Base-by-base conservation (phyloP, 257 asterid genomes). In the Petrea volubilis region DNA sequence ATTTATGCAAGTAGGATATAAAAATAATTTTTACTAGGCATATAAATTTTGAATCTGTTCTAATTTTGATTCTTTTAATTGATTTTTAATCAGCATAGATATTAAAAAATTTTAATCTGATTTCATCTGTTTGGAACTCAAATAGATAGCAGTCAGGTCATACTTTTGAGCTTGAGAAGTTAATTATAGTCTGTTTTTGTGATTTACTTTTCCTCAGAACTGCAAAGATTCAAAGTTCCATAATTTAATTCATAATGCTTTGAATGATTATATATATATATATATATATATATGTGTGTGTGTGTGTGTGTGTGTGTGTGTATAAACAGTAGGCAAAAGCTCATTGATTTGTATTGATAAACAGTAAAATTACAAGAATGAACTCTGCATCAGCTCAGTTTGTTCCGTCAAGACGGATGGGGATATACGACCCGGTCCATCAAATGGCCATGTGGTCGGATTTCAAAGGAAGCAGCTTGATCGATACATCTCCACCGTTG, bases 391-490 rank as follows among this genome's bases (percentile, higher is more conserved):
- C 93, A 7, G 83, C 91, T 0, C 91, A 87, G 43, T 93, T 90
- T 76, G 86, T 88, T 55, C 91, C 97, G 36, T 70, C 95, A 4
- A 79, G 92, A 56, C 80, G 95, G 74, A 90, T 93, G 95, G 97
- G 92, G 40, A 61, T 90, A 58, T 93, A 82, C 24, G 97, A 93
- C 29, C 88, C 95, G 1, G 75, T 84, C 49, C 93, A 83, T 63
- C 97, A 83, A 60, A 71, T 90, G 76, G 79, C 78, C 60, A 85
- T 82, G 90, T 93, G 98, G 97, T 89, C 73, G 40, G 97, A 90
- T 61, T 93, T 88, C 72, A 85, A 81, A 80, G 88, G 74, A 21
- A 75, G 67, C 81, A 78, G 71, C 27, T 77, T 50, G 75, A 64
- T 81, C 24, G 84, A 77, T 15, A 23, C 85, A 23, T 70, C 89